Base-by-base conservation (phyloP, 1,139 yeast species). In the Sugiyamaella paludigena region DNA sequence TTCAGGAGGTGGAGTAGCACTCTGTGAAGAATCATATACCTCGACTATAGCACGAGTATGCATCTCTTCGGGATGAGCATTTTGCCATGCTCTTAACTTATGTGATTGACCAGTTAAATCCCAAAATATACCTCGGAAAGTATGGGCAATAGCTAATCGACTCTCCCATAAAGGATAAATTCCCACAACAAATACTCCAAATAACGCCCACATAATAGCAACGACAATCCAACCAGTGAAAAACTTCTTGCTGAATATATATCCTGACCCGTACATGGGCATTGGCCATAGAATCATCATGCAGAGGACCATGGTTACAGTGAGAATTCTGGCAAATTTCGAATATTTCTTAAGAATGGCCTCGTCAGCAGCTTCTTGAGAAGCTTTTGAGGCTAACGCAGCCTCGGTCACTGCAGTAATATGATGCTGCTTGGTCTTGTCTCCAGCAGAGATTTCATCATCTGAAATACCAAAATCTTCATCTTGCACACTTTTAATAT, bases 71-170 rank as follows among this genome's bases (percentile, higher is more conserved):
- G 91, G 91, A 58, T 85, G 78, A 2, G 70, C 67, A 27, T 74
- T 64, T 66, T 87, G 95, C 91, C 95, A 87, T 58, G 76, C 84
- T 57, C 77, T 74, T 51, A 87, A 72, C 67, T 86, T 87, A 66
- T 78, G 66, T 1, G 83, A 69, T 68, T 86, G 92, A 16, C 95
- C 95, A 29, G 85, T 73, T 43, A 77, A 58, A 64, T 87, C 96
- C 95, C 95, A 87, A 67, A 83, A 87, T 33, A 87, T 76, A 43
- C 95, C 95, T 61, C 94, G 78, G 24, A 75, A 60, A 1, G 91
- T 80, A 31, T 79, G 75, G 60, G 63, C 75, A 43, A 88, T 77
- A 2, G 83, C 87, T 16, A 72, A 67, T 56, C 89, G 36, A 24
- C 76, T 75, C 48, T 70, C 73, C 51, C 59, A 66, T 16, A 73